A percentile compares a stretch with the other conserved stretches of the same genome.
Evolutionary conservation across 2,329 filamentous ascomycete genomes (phyloP).

Genomic region (Eurotiales sp.): DNA sequence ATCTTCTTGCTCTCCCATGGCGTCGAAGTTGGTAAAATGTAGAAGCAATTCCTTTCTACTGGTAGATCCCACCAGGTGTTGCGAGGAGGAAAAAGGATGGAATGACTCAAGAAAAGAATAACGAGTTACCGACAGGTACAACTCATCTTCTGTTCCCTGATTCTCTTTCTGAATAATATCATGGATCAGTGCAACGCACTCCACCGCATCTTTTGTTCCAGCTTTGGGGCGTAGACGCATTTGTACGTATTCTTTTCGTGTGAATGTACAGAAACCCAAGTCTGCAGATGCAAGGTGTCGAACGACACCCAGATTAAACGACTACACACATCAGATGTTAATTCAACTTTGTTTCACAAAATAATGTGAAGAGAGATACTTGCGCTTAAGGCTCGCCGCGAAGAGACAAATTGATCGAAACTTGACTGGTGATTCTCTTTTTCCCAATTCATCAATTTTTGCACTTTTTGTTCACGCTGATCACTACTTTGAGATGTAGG

Average conservation of each 20-base stretch:
- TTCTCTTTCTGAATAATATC: background rate
- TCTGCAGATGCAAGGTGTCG: background rate
- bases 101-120: constrained; percentile 1
- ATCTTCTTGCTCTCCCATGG: background rate
- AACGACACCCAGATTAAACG: background rate
- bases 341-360: too few relatives aligned
- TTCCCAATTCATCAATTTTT: background rate
- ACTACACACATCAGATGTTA: too few relatives aligned
- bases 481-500: background rate
- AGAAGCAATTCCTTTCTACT: constrained; percentile 2
- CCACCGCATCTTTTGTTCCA: background rate
- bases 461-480: background rate
- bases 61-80: background rate
- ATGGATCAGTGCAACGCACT: constrained; percentile 1
- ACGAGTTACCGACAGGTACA: background rate
- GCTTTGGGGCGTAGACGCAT: background rate
- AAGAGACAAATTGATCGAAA: background rate
- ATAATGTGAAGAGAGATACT: too few relatives aligned
- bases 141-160: background rate
- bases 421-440: background rate
- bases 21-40: constrained; percentile 2
- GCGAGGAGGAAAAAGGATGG: background rate
- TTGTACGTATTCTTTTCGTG: background rate
- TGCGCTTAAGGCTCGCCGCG: background rate
- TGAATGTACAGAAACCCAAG: background rate